Evolutionary conservation across 148 eudicot genomes (phyloP), one percentile per base, ranked within the genome.

Genomic region (Nyssa sinensis): DNA sequence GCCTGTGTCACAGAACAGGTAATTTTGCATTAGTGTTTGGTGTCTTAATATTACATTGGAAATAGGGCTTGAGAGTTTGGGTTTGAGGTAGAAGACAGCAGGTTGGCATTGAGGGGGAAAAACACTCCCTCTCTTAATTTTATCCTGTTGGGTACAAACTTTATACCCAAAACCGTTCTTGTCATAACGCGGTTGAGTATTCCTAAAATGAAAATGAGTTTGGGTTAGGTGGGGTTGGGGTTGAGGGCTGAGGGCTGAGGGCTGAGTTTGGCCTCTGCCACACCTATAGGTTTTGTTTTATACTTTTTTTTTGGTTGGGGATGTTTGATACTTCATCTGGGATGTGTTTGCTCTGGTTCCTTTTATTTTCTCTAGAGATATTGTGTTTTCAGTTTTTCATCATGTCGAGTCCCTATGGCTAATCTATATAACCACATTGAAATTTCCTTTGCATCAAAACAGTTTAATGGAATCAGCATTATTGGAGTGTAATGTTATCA

Each of bases 1-100:
- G 99, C 98, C 64, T 96, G 99, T 76, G 87, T 96, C 29, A 96
- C 99, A n/a, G 98, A 96, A 80, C 99, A 96, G 98, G 99, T 96
- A 80, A 1, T 23, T n/a, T 47, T 5, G n/a, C 24, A n/a, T 29
- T 61, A 73, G n/a, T 14, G 61, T 71, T 60, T 31, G 62, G 4
- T 7, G 11, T 25, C 62, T 39, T 32, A 61, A 29, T 13, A 23
- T 62, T 44, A 41, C 39, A n/a, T 11, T 41, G 67, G 12, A 29
- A 41, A 30, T 14, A 24, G 11, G 30, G 68, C 31, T 73, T 32
- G 23, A 44, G 39, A 37, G 59, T 12, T 73, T 73, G 17, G 61
- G 37, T 7, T 49, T 30, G 7, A 74, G 61, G 69, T 44, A 47
- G 68, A 39, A 60, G 47, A 55, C 49, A 73, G 35, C n/a, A 35